Evolutionary conservation across 2,329 filamentous ascomycete genomes (phyloP).

Genomic region (Allantophomopsis cytisporea): DNA sequence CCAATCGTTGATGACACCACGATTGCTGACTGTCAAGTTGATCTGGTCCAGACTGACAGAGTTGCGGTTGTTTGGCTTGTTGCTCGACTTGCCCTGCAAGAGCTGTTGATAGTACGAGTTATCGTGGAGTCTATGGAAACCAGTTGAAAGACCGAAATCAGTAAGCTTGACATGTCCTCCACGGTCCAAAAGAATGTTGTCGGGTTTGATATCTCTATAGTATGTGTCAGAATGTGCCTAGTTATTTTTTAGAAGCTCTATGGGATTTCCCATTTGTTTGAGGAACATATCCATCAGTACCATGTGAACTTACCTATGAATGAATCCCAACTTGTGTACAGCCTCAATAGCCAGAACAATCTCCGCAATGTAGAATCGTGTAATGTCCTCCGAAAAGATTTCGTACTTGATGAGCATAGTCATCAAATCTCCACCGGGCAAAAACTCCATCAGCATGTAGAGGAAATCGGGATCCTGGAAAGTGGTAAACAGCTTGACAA

Average conservation of each 20-base stretch:
- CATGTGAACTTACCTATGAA: slow-evolving; percentile 64
- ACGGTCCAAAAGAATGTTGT: slow-evolving; percentile 92
- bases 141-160: slow-evolving; percentile 94
- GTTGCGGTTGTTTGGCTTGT: slow-evolving; percentile 66
- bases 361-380: slow-evolving; percentile 97
- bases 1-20: slow-evolving; percentile 97
- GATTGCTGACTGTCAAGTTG: slow-evolving; percentile 94
- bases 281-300: too few species aligned
- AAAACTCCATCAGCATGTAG: slow-evolving; percentile 99
- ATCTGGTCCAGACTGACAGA: slow-evolving; percentile 97
- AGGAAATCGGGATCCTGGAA: slow-evolving; percentile 95
- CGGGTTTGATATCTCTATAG: slow-evolving; percentile 92
- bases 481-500: slow-evolving; percentile 95
- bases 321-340: slow-evolving; percentile 94
- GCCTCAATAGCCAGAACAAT: slow-evolving; percentile 97
- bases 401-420: slow-evolving; percentile 99
- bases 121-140: slow-evolving; percentile 95
- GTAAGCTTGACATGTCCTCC: slow-evolving; percentile 97
- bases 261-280: too few species aligned
- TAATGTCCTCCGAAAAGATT: slow-evolving; percentile 98
- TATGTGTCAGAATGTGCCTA: slow-evolving; percentile 1
- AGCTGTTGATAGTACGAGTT: slow-evolving; percentile 98
- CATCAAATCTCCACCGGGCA: slow-evolving; percentile 97
- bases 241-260: neutral
- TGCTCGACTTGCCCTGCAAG: slow-evolving; percentile 61